A percentile compares a stretch with the other conserved stretches of the same genome.
Conservation (phyloP, 228 moss, liverwort and hornwort genomes). For the Sphagnum fallax region DNA sequence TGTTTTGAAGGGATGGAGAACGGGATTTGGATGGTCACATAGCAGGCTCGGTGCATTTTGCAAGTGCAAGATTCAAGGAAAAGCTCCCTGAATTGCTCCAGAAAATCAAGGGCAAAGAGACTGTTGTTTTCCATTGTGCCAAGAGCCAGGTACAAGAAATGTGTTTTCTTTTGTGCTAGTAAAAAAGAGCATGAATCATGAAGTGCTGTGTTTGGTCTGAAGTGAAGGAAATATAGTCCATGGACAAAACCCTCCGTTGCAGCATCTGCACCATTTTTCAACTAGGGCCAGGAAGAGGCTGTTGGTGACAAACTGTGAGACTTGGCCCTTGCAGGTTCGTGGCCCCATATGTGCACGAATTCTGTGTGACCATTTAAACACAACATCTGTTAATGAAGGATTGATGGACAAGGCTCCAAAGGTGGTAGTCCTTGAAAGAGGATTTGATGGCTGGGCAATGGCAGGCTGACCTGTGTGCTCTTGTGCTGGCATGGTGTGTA, state of each 20-base stretch:
- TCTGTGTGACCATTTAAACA: constrained; percentile 45
- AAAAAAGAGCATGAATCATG: too few species aligned
- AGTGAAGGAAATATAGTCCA: too few species aligned
- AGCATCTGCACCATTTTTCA: too few species aligned
- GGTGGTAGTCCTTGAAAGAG: constrained; percentile 63
- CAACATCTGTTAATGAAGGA: constrained; percentile 17
- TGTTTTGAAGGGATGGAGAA: constrained; percentile 60
- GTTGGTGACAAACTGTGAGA: background rate
- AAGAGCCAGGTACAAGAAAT: constrained; percentile 56
- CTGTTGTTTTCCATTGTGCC: constrained; percentile 82
- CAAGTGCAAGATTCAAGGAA: constrained; percentile 53
- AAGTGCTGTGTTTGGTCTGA: too few species aligned
- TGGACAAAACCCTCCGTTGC: too few species aligned
- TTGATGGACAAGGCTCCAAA: constrained; percentile 46
- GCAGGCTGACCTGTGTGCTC: constrained; percentile 70
- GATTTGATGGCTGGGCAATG: constrained; percentile 80
- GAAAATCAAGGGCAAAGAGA: constrained; percentile 60
- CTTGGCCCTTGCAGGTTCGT: constrained; percentile 40
- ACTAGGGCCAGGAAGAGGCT: background rate
- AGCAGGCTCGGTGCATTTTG: constrained; percentile 73
- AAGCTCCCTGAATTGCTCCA: constrained; percentile 61
- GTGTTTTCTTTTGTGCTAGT: background rate
- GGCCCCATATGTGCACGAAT: constrained; percentile 72
- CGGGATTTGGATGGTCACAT: constrained; percentile 71
- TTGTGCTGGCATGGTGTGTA: constrained; percentile 52